Base-by-base conservation (phyloP, 2,329 filamentous ascomycete species). In the Dothidotthia symphoricarpi region DNA sequence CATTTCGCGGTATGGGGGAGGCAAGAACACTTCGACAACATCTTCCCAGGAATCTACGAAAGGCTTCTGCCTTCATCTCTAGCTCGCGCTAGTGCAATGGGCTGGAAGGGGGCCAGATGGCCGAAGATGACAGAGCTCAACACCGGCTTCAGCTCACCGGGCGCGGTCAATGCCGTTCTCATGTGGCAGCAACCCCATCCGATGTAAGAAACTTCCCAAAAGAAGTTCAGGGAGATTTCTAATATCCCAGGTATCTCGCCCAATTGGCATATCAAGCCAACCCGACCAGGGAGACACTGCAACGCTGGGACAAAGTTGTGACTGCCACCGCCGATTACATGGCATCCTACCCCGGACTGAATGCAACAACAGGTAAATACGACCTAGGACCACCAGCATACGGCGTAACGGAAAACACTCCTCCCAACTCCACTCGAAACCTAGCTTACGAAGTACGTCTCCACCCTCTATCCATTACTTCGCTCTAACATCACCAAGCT, bases 121-220 rank as follows among this genome's bases (percentile, higher is more conserved):
- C 71, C 71, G 0, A 76, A 80, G 51, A 80, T 79, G 76, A 76
- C 71, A 2, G 76, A 80, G 47, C 71, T 75, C 0, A 28, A 43
- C 0, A 72, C 70, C 0, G 75, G 76, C 17, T 65, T 72, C 10
- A 75, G 69, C 29, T 74, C 76, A 1, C 77, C 78, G 0, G 78
- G 79, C 2, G 75, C 77, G 41, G 80, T 81, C 51, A 81, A 82
- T 50, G 73, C 72, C 2, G 59, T 81, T 3, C 65, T 82, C 1
- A 73, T 81, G 39, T 82, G 79, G 79, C 79, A 82, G 46, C 78
- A 57, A 16, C 78, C 78, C 9, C 78, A 82, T 53, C 68, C 73
- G 0, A 74, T 81, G 64, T 22, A 22, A 22, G 19, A 6, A 22
- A 22, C 9, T 9, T 22, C 9, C 19, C 19, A 6, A 9, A n/a